Evolutionary conservation across 169 alveolate species (phyloP).

Genomic region (Besnoitia besnoiti): DNA sequence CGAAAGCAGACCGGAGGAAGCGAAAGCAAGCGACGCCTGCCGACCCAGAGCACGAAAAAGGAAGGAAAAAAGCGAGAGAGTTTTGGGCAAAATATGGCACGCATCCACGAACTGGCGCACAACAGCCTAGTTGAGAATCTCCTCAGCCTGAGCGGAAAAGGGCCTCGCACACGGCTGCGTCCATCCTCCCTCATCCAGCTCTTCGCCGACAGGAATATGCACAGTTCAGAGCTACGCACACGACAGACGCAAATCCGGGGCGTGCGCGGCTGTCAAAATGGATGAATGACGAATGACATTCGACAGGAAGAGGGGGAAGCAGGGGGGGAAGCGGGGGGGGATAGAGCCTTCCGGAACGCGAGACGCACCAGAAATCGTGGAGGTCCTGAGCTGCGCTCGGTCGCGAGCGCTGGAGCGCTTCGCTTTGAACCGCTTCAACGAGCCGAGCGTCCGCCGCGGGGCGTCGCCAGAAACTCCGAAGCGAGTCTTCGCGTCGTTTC

Average conservation of each 20-base stretch:
- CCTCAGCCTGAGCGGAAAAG: too few relatives aligned
- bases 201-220: too few relatives aligned
- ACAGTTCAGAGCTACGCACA: too few relatives aligned
- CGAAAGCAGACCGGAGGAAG: neutral
- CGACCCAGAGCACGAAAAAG: neutral
- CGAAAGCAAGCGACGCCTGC: neutral
- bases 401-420: neutral
- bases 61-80: neutral
- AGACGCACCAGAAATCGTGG: neutral
- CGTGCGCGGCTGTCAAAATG: too few relatives aligned
- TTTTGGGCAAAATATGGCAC: too few relatives aligned
- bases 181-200: too few relatives aligned
- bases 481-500: neutral
- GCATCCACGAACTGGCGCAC: too few relatives aligned
- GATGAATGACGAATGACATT: too few relatives aligned
- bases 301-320: too few relatives aligned
- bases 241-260: too few relatives aligned
- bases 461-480: neutral
- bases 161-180: too few relatives aligned
- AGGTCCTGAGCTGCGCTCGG: neutral
- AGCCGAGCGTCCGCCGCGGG: neutral
- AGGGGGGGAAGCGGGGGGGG: neutral
- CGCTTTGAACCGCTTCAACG: neutral
- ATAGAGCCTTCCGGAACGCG: neutral
- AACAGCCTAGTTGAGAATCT: too few relatives aligned